phyloP scores from a whole-genome alignment of 257 asterid species.

The Solanum peruvianum region DNA sequence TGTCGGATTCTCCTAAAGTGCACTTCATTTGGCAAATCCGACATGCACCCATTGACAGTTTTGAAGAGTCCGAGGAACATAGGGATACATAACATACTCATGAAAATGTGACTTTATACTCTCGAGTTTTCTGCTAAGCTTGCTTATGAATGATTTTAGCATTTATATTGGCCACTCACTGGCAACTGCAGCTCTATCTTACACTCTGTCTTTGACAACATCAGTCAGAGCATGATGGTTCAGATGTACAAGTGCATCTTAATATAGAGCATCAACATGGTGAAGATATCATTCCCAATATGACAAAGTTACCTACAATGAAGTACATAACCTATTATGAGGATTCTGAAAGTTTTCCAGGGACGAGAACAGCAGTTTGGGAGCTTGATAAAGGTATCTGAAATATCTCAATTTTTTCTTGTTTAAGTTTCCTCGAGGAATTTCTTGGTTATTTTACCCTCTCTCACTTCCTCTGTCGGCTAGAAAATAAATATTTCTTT shows the following conservation, averaged over 20 bases:
- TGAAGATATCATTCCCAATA: slow-evolving; percentile 71
- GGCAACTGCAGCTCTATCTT: not conserved
- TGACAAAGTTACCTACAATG: slow-evolving; percentile 77
- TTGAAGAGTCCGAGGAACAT: too few relatives aligned
- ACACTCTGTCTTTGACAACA: not conserved
- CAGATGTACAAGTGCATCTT: slow-evolving; percentile 76
- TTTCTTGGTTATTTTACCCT: not conserved
- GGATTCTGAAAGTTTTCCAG: slow-evolving; percentile 92
- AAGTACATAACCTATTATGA: slow-evolving; percentile 96
- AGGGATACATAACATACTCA: not conserved
- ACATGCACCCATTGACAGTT: too few relatives aligned
- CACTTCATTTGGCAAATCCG: too few relatives aligned
- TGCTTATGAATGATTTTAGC: not conserved
- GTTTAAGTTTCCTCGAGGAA: not conserved
- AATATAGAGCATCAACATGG: slow-evolving; percentile 71
- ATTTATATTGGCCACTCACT: not conserved
- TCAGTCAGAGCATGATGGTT: slow-evolving; percentile 91
- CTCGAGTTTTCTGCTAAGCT: not conserved
- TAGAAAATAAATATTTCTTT: not conserved
- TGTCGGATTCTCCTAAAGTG: too few relatives aligned
- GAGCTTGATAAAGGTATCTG: slow-evolving; percentile 86
- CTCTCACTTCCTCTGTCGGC: not conserved
- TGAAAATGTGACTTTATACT: not conserved
- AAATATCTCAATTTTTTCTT: not conserved
- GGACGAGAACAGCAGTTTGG: slow-evolving; percentile 97